These are phyloP conservation scores for Scheffersomyces amazonensis DNA, from an alignment of 805 yeast species.

Conservation along the genomic window DNA sequence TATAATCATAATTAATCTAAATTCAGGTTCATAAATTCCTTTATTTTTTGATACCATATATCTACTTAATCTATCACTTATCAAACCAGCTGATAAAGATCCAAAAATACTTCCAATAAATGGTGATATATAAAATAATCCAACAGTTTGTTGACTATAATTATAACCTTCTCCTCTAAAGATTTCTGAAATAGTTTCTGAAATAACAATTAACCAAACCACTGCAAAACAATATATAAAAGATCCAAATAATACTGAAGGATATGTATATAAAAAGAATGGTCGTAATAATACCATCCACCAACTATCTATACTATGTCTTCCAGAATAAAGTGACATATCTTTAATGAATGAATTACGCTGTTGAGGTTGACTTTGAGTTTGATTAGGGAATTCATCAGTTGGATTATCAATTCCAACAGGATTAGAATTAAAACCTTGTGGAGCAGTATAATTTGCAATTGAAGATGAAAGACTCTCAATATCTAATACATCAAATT, in stretches of 20 bases:
- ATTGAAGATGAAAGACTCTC: slow-evolving; percentile 14
- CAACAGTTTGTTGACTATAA: slow-evolving; percentile 45
- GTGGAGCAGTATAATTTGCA: neutral
- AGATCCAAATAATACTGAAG: slow-evolving; percentile 50
- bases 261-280: slow-evolving; percentile 47
- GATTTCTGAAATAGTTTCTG: slow-evolving; percentile 52
- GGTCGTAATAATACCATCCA: slow-evolving; percentile 58
- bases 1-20: slow-evolving; percentile 50
- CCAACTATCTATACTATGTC: slow-evolving; percentile 49
- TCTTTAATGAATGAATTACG: slow-evolving; percentile 5
- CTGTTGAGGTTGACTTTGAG: neutral
- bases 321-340: slow-evolving; percentile 45
- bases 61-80: slow-evolving; percentile 49
- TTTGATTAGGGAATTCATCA: neutral
- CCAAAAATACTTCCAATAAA: slow-evolving; percentile 59
- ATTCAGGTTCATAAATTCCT: slow-evolving; percentile 65
- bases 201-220: slow-evolving; percentile 61
- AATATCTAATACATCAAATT: slow-evolving; percentile 8
- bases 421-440: neutral
- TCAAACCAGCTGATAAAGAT: slow-evolving; percentile 49
- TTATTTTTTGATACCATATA: slow-evolving; percentile 41
- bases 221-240: slow-evolving; percentile 54
- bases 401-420: neutral
- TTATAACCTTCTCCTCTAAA: slow-evolving; percentile 45
- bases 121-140: slow-evolving; percentile 53